These are phyloP conservation scores for Pseudocercospora musae DNA, from an alignment of 2,329 filamentous ascomycete genomes.

Conservation along the genomic window DNA sequence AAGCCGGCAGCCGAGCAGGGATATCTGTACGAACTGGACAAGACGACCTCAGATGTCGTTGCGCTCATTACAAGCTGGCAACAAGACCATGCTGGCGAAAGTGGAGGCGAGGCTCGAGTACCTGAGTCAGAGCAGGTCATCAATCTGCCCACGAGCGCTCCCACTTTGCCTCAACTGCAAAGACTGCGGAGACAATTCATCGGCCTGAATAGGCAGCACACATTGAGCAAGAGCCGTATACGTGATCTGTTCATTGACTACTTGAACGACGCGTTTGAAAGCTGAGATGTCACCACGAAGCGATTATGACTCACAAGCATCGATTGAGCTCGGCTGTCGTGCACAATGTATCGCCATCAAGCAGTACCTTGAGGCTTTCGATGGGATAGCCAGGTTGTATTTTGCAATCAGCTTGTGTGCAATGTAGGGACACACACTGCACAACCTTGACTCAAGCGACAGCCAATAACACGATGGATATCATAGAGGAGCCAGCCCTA, in stretches of 20 bases:
- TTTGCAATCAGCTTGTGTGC: not conserved
- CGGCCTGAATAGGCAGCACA: slow-evolving; percentile 66
- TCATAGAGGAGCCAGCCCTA: too few species aligned
- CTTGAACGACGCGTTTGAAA: slow-evolving; percentile 40
- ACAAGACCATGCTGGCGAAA: slow-evolving; percentile 60
- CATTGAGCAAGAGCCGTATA: slow-evolving; percentile 39
- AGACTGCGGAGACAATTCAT: slow-evolving; percentile 75
- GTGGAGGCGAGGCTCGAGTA: slow-evolving; percentile 57
- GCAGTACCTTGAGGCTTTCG: not conserved
- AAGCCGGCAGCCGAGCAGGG: slow-evolving; percentile 63
- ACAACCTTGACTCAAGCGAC: not conserved
- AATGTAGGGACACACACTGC: too few species aligned
- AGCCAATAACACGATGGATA: not conserved
- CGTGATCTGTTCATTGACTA: slow-evolving; percentile 42
- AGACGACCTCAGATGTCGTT: slow-evolving; percentile 73
- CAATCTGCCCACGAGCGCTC: slow-evolving; percentile 65
- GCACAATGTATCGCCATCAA: not conserved
- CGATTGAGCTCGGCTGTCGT: not conserved
- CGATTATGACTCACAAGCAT: not conserved
- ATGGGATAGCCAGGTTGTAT: not conserved
- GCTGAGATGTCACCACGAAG: slow-evolving; percentile 12
- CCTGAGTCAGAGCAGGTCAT: slow-evolving; percentile 54
- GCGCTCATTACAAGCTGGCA: slow-evolving; percentile 66
- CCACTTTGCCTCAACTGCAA: slow-evolving; percentile 69
- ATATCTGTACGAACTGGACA: slow-evolving; percentile 77